Evolutionary conservation across 257 asterid species (phyloP), one percentile per base, ranked within the genome.

Genomic region (Jacaranda copaia): DNA sequence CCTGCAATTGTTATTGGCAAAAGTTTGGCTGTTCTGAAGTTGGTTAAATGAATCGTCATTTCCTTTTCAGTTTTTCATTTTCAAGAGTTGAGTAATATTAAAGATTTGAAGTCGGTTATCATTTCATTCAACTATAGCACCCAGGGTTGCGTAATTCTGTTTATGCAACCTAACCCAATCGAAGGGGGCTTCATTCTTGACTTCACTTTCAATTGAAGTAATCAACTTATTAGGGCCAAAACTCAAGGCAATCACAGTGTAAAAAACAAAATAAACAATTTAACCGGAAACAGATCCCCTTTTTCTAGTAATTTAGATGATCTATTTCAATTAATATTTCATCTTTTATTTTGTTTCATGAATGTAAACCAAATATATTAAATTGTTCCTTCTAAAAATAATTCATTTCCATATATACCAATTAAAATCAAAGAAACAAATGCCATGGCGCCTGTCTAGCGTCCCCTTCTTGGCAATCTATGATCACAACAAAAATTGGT

Each of bases 81-180:
- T 48, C 73, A 46, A 36, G 62, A 49, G 51, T 70, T 48, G 73
- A 68, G 73, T 68, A 35, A 51, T 3, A n/a, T 13, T 5, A 36
- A 70, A 52, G 75, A 55, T 70, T 68, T 49, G n/a, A 45, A 20
- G 42, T 49, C 35, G 20, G 60, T 13, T 20, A 15, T 49, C 61
- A 51, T 68, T 52, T 32, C 49, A 52, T 36, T 16, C 14, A 70
- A 32, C 48, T 1, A 20, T 18, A 7, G 12, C 11, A 36, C 9
- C 13, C 13, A 13, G 10, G 60, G 60, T 68, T 48, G 72, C 39
- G 13, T 45, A 20, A 3, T 18, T 65, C 36, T 0, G 32, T 7
- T 36, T 38, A 38, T 13, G 69, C 13, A 63, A 63, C 45, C 48
- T 35, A 32, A 61, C 16, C 68, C 46, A 35, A 62, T 14, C 11